phyloP scores from a whole-genome alignment of 1,284 basidiomycete species.

The Albatrellus sp. region DNA sequence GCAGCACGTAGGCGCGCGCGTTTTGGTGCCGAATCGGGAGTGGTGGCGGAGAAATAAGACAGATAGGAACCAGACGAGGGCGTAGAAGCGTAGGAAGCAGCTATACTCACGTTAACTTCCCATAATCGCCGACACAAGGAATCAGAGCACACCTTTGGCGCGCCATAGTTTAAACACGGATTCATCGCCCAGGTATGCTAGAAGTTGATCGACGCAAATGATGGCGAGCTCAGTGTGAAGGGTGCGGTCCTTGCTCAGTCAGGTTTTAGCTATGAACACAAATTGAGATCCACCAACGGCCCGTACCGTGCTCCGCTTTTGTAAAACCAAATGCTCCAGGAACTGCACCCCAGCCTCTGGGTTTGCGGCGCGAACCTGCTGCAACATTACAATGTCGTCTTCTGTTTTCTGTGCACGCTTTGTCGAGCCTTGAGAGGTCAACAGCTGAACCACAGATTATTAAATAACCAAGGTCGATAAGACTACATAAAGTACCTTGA shows the following conservation, averaged over 20 bases:
- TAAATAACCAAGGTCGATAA: not conserved
- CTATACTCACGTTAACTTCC: slow-evolving; percentile 15
- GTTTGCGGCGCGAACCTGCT: slow-evolving; percentile 44
- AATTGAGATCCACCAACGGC: not conserved
- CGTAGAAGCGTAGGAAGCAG: slow-evolving; percentile 37
- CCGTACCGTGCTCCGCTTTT: slow-evolving; percentile 48
- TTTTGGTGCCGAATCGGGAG: slow-evolving; percentile 66
- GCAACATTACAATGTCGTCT: slow-evolving; percentile 45
- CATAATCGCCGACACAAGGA: not conserved
- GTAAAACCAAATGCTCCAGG: slow-evolving; percentile 71
- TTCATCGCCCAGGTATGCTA: slow-evolving; percentile 36
- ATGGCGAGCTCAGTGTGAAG: slow-evolving; percentile 50
- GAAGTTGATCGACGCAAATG: slow-evolving; percentile 41
- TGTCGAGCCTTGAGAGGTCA: slow-evolving; percentile 37
- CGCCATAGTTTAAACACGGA: slow-evolving; percentile 51
- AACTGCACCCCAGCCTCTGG: slow-evolving; percentile 52
- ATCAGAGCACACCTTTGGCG: slow-evolving; percentile 42
- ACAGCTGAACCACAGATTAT: slow-evolving; percentile 26
- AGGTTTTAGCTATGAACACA: slow-evolving; percentile 1
- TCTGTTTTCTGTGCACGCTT: slow-evolving; percentile 37
- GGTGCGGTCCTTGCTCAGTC: slow-evolving; percentile 30
- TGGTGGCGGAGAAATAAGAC: slow-evolving; percentile 51
- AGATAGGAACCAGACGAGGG: slow-evolving; percentile 30
- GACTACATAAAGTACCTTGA: slow-evolving; percentile 41
- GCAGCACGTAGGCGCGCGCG: slow-evolving; percentile 61